Conservation (phyloP, 768 basidiomycete genomes). For the Chalciporus chontae region DNA sequence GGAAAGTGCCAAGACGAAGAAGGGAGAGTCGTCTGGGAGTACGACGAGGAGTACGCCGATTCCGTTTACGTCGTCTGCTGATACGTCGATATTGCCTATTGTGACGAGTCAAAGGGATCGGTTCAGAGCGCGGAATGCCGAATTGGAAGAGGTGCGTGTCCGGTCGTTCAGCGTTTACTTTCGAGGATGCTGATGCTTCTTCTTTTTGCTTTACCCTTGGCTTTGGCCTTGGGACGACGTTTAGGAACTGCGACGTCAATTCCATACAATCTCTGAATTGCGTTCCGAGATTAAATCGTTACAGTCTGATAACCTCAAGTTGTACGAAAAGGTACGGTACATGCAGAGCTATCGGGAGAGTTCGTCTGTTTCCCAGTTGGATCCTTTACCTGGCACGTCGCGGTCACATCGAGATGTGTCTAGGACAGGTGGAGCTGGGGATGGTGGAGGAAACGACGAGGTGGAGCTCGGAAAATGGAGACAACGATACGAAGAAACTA, state of each 20-base stretch:
- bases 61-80: slow-evolving; percentile 70
- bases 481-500: slow-evolving; percentile 89
- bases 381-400: slow-evolving; percentile 53
- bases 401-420: slow-evolving; percentile 5
- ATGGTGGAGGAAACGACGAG: slow-evolving; percentile 34
- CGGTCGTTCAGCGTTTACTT: not conserved
- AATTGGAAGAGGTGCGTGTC: slow-evolving; percentile 81
- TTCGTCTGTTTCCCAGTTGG: slow-evolving; percentile 58
- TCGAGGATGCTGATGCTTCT: too few relatives aligned
- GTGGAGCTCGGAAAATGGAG: slow-evolving; percentile 87
- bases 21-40: slow-evolving; percentile 17
- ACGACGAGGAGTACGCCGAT: slow-evolving; percentile 56
- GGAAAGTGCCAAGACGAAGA: slow-evolving; percentile 14
- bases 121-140: slow-evolving; percentile 96
- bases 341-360: slow-evolving; percentile 96
- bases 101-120: slow-evolving; percentile 96
- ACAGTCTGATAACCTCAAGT: slow-evolving; percentile 92
- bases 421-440: slow-evolving; percentile 3
- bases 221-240: not conserved
- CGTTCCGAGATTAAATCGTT: slow-evolving; percentile 87
- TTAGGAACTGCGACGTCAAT: slow-evolving; percentile 93
- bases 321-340: slow-evolving; percentile 98
- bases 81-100: slow-evolving; percentile 96
- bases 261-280: slow-evolving; percentile 91
- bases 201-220: not conserved